Base-by-base conservation (phyloP, 1,284 basidiomycete species). In the Papiliotrema fonsecae region DNA sequence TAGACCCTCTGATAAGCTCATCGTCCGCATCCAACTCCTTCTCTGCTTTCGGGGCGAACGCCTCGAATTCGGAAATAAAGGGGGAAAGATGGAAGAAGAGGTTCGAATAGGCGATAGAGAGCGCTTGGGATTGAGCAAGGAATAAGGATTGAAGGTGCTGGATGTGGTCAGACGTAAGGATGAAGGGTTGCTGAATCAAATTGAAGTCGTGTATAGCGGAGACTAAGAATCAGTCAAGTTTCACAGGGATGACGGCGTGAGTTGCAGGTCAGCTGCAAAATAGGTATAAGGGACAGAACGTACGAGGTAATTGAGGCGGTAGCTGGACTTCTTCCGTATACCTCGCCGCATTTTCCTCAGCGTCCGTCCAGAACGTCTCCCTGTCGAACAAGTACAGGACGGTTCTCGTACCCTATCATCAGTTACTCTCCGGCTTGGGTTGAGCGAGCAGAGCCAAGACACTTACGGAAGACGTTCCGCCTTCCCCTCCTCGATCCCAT, bases 291-390 rank as follows among this genome's bases (percentile, higher is more conserved):
- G n/a, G 45, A 21, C 35, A 35, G 34, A 11, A 59, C 67, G 45
- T 34, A 69, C 70, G 31, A 41, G 67, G 61, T 14, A 70, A 30
- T 14, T 57, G 59, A 10, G 64, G 67, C 1, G 68, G 70, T 9
- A 68, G 51, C 25, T 60, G 49, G 0, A 70, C 46, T 11, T 65
- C 65, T 46, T 72, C 70, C 40, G 64, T 54, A 27, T 64, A 57
- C 36, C 64, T 56, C 6, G 42, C 49, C 1, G 64, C 67, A 62
- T 64, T 68, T 25, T 56, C 50, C 28, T 70, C 68, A 1, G 67
- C 56, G 13, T 70, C 67, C 21, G 57, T 56, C 53, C 62, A 72
- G 57, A 72, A 72, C 1, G 67, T 69, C 46, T 68, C 68, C 36
- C 67, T 49, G 38, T 72, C 68, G 60, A 63, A 72, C 27, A 69